These are phyloP conservation scores for Ceratocystis ficicola DNA, from an alignment of 2,329 filamentous ascomycete species.

Conservation along the genomic window DNA sequence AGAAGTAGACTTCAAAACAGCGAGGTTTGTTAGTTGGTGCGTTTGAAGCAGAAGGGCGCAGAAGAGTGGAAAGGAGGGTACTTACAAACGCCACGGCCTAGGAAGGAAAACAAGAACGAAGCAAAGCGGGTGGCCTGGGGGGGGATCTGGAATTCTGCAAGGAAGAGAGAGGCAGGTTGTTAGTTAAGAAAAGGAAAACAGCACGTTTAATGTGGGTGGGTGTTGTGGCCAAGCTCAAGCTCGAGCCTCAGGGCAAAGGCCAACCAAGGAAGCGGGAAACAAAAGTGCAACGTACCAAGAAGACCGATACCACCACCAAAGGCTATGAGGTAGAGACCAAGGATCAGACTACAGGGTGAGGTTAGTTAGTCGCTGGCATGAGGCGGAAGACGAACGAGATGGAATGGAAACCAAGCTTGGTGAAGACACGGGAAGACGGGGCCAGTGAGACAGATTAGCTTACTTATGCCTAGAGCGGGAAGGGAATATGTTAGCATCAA, in stretches of 20 bases:
- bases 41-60: too few species aligned
- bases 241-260: neutral
- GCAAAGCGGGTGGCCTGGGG: conserved; percentile 87
- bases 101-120: conserved; percentile 94
- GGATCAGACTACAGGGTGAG: conserved; percentile 32
- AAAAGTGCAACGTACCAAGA: conserved; percentile 41
- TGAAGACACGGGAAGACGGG: too few species aligned
- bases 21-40: conserved; percentile 18
- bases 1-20: conserved; percentile 68
- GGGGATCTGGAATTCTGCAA: conserved; percentile 78
- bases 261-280: neutral
- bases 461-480: conserved; percentile 17
- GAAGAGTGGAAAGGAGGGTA: conserved; percentile 25
- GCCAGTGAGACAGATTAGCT: neutral
- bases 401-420: neutral
- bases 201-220: neutral
- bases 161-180: neutral
- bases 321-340: conserved; percentile 77
- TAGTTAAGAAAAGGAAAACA: neutral
- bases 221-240: neutral
- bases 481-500: neutral
- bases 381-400: neutral
- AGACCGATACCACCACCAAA: conserved; percentile 71
- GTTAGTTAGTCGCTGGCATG: neutral
- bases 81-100: conserved; percentile 89